Conservation (phyloP, 495 filamentous ascomycete species). For the Neurospora terricola region DNA sequence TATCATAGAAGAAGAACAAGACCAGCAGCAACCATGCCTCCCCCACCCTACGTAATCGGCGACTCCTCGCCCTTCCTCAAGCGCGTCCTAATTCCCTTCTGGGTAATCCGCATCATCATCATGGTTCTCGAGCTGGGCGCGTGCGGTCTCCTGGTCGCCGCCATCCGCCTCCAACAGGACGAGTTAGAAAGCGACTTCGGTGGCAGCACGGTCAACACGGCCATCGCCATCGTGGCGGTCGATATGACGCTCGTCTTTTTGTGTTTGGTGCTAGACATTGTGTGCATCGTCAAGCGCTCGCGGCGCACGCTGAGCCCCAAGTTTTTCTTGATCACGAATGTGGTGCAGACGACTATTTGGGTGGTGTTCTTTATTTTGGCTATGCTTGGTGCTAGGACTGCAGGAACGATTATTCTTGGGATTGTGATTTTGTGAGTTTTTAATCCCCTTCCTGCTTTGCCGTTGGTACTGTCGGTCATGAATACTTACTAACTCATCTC, state of each 20-base stretch:
- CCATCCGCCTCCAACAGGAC: constrained; percentile 7
- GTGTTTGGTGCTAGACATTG: constrained; percentile 20
- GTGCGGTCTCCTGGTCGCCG: constrained; percentile 14
- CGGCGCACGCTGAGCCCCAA: constrained; percentile 18
- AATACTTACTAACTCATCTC: too few species aligned
- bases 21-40: constrained; percentile 8
- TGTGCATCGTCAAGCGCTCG: constrained; percentile 24
- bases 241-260: constrained; percentile 13
- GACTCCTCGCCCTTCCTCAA: constrained; percentile 31
- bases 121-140: constrained; percentile 16
- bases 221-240: constrained; percentile 11
- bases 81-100: constrained; percentile 70
- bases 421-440: constrained; percentile 15
- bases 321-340: constrained; percentile 21
- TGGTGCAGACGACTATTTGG: constrained; percentile 17
- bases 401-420: neutral
- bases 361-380: constrained; percentile 13
- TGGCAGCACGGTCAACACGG: neutral
- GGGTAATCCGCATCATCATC: constrained; percentile 65
- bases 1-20: neutral
- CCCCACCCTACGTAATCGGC: constrained; percentile 12
- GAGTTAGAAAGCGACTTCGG: neutral
- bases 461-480: too few species aligned
- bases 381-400: constrained; percentile 7
- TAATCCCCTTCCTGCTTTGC: neutral